Percentiles rank a stretch among this genome's conserved stretches.
Conservation (phyloP, 2,329 filamentous ascomycete species). For the Hawksworthiomyces lignivorus region DNA sequence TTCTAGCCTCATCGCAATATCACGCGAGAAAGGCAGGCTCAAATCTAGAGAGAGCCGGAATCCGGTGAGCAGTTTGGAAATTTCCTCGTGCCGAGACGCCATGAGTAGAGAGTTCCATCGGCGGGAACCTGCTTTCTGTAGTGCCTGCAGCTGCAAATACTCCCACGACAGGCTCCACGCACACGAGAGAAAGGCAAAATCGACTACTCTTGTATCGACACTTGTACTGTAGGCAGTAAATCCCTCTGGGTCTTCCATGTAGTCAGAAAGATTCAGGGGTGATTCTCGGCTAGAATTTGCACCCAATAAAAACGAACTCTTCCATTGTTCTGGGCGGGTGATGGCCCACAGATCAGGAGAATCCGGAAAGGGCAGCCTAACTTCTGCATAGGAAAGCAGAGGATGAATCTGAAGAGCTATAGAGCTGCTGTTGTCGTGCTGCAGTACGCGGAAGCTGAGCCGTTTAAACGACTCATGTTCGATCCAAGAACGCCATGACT, state of each 20-base stretch:
- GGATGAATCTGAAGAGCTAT: slow-evolving; percentile 59
- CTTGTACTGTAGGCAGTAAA: too few relatives aligned
- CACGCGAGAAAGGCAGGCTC: background rate
- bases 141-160: slow-evolving; percentile 5
- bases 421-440: slow-evolving; percentile 59
- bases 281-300: slow-evolving; percentile 8
- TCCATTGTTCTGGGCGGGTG: slow-evolving; percentile 56
- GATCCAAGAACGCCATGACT: slow-evolving; percentile 12
- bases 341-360: slow-evolving; percentile 59
- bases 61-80: slow-evolving; percentile 47
- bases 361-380: slow-evolving; percentile 58
- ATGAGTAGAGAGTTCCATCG: background rate
- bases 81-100: slow-evolving; percentile 47
- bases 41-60: slow-evolving; percentile 22
- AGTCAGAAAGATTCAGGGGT: slow-evolving; percentile 5
- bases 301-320: slow-evolving; percentile 41
- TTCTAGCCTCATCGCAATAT: slow-evolving; percentile 38
- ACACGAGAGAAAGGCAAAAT: slow-evolving; percentile 5
- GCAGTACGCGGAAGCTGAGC: slow-evolving; percentile 56
- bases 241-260: slow-evolving; percentile 2
- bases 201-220: too few relatives aligned
- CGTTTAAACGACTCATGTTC: slow-evolving; percentile 22
- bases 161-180: slow-evolving; percentile 12
- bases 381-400: slow-evolving; percentile 60
- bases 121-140: background rate